Evolutionary conservation across 495 filamentous ascomycete genomes (phyloP), one percentile per base, ranked within the genome.

Genomic region (Parathielavia appendiculata): DNA sequence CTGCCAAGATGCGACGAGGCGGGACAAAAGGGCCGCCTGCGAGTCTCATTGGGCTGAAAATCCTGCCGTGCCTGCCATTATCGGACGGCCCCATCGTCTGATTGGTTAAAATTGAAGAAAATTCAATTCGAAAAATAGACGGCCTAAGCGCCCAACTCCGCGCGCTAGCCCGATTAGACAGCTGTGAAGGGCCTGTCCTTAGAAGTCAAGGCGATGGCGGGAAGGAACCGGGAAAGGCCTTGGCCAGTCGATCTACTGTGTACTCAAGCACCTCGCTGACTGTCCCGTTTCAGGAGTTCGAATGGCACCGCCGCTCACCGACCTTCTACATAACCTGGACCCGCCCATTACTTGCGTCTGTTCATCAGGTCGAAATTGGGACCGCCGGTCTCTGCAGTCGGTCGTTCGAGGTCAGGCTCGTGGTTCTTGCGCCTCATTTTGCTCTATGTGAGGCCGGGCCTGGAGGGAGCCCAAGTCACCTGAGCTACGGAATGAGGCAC

Each of bases 71-170:
- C 64, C 56, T 59, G 56, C 62, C 56, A 58, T 51, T 60, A 59
- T 59, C 56, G 57, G 51, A 41, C 54, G 4, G 40, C 32, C n/a
- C 53, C 14, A 5, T 35, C 17, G 2, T 46, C 47, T 65, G 40
- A 71, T 73, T 73, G 70, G 70, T 22, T 3, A 30, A 45, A 26
- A 19, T 4, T 5, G 41, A 11, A 16, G 41, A 11, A 16, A 58
- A 60, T 58, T 53, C 55, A 56, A 40, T 51, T 60, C 32, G 41
- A 43, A 59, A 63, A 62, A 60, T 64, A 69, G 59, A 61, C 47
- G 56, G 61, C 46, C 52, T 72, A 69, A 69, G 69, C 69, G 69
- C 69, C 69, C 54, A 57, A n/a, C 26, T 19, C 52, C 36, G 35
- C 30, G 47, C 63, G 65, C 67, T 64, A 67, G 58, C 67, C 61